phyloP scores from a whole-genome alignment of 345 rosid genomes.

The Corchorus capsularis region DNA sequence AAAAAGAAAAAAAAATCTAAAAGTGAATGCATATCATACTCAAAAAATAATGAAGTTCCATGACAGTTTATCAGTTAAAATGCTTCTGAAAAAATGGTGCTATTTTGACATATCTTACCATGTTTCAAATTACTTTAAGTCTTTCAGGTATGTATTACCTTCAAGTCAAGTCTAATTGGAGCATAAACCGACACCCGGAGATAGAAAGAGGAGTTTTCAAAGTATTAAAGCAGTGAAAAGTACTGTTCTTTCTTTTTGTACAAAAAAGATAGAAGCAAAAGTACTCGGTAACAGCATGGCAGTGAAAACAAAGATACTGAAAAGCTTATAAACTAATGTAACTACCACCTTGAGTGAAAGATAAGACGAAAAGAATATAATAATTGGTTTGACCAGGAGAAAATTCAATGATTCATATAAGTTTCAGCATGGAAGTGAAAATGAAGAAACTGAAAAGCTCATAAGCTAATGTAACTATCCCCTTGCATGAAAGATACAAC shows the following conservation, averaged over 20 bases:
- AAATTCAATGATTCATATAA: not conserved
- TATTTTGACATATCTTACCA: not conserved
- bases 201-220: not conserved
- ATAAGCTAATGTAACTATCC: not conserved
- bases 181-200: not conserved
- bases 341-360: not conserved
- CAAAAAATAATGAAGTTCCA: not conserved
- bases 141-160: not conserved
- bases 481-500: not conserved
- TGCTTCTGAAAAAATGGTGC: not conserved
- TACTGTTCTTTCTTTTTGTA: too few relatives aligned
- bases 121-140: not conserved
- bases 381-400: not conserved
- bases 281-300: not conserved
- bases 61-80: not conserved
- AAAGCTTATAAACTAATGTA: not conserved
- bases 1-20: not conserved
- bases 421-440: not conserved
- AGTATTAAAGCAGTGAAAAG: not conserved
- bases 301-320: not conserved
- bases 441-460: not conserved
- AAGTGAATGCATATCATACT: not conserved
- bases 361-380: not conserved
- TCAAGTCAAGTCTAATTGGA: constrained; percentile 1
- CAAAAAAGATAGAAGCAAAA: too few relatives aligned